These are phyloP conservation scores for Trichoderma koningii DNA, from an alignment of 2,329 filamentous ascomycete species.

Conservation along the genomic window DNA sequence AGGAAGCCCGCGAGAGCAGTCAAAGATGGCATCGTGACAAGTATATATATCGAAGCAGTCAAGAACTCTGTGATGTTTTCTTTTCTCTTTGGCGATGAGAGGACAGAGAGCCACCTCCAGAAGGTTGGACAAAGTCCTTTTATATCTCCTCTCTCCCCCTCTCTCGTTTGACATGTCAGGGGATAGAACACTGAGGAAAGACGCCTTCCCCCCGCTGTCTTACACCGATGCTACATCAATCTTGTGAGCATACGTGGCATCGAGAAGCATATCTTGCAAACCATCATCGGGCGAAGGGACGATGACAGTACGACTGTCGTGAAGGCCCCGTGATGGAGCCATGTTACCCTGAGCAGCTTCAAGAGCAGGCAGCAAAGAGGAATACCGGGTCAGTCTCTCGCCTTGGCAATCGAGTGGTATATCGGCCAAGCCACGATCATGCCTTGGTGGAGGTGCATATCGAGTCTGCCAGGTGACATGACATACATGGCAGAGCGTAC, in stretches of 20 bases:
- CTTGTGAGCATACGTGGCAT: slow-evolving; percentile 23
- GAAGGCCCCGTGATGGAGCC: neutral
- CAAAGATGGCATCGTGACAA: slow-evolving; percentile 26
- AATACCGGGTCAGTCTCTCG: neutral
- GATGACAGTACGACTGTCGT: slow-evolving; percentile 2
- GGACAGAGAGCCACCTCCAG: slow-evolving; percentile 3
- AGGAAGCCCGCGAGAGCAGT: slow-evolving; percentile 32
- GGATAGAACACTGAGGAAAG: neutral
- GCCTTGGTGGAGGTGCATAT: neutral
- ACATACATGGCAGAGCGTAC: neutral
- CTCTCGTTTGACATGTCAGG: neutral
- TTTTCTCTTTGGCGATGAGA: neutral
- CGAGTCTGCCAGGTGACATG: neutral
- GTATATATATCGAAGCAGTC: neutral
- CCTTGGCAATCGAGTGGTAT: neutral
- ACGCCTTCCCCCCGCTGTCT: neutral
- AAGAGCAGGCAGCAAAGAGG: neutral
- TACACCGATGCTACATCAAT: slow-evolving; percentile 23
- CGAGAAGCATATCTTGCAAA: neutral
- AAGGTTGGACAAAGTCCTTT: slow-evolving; percentile 20
- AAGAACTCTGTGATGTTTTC: neutral
- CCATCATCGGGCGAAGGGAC: slow-evolving; percentile 5
- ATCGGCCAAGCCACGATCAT: neutral
- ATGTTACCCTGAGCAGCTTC: slow-evolving; percentile 12
- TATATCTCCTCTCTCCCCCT: slow-evolving; percentile 2